phyloP scores from a whole-genome alignment of 1,139 yeast genomes.

The Diutina rugosa region DNA sequence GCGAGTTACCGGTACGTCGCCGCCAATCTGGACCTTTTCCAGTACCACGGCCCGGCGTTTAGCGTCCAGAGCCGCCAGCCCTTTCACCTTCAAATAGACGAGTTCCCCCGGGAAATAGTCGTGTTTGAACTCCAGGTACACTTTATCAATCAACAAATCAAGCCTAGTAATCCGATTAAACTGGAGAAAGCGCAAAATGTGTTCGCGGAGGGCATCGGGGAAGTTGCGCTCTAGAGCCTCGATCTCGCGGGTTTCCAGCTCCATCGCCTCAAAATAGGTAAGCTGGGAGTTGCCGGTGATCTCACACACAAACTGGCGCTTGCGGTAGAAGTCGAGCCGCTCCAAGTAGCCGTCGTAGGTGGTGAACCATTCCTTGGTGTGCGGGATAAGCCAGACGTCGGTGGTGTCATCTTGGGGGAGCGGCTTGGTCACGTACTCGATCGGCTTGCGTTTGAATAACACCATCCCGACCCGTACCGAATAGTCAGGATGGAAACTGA shows the following conservation, averaged over 20 bases:
- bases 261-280: slow-evolving; percentile 79
- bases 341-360: slow-evolving; percentile 63
- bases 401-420: slow-evolving; percentile 39
- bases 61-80: slow-evolving; percentile 6
- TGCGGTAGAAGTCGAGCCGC: slow-evolving; percentile 58
- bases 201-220: slow-evolving; percentile 88
- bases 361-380: slow-evolving; percentile 80
- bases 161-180: slow-evolving; percentile 75
- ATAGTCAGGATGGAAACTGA: no score
- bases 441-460: slow-evolving; percentile 60
- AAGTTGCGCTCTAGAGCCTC: slow-evolving; percentile 65
- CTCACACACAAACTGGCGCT: slow-evolving; percentile 84
- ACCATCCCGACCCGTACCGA: slow-evolving; percentile 28
- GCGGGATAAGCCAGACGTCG: slow-evolving; percentile 66
- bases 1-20: slow-evolving; percentile 39
- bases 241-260: slow-evolving; percentile 60
- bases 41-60: slow-evolving; percentile 26
- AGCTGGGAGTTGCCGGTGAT: slow-evolving; percentile 88
- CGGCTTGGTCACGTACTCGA: slow-evolving; percentile 42
- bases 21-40: slow-evolving; percentile 29
- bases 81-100: slow-evolving; percentile 42
- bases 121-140: slow-evolving; percentile 58
- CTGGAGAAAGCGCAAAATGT: slow-evolving; percentile 72
- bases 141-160: slow-evolving; percentile 79
- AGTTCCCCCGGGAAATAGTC: slow-evolving; percentile 90